A percentile compares a stretch with the other conserved stretches of the same genome.
Evolutionary conservation across 306 rosid genomes (phyloP).

Genomic region (Quercus rubra): DNA sequence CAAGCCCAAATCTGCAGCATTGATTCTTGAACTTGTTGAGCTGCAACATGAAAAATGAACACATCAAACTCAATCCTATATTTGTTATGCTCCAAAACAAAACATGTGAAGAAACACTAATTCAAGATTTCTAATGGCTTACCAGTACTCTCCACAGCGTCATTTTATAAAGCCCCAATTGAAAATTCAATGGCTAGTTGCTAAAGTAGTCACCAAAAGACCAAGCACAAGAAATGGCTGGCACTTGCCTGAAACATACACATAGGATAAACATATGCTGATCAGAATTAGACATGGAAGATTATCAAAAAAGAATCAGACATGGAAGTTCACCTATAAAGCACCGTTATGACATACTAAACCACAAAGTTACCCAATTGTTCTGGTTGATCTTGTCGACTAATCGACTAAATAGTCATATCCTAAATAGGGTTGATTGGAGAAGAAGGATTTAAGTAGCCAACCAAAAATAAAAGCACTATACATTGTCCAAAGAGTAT

Average conservation of each 20-base stretch:
- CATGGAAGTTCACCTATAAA: neutral
- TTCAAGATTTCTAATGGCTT: too few relatives aligned
- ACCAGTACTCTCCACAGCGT: neutral
- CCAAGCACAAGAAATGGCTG: slow-evolving; percentile 67
- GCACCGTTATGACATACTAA: neutral
- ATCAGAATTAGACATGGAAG: neutral
- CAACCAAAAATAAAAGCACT: too few relatives aligned
- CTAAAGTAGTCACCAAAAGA: slow-evolving; percentile 52
- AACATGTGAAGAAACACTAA: too few relatives aligned
- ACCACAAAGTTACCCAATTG: neutral
- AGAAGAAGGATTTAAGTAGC: too few relatives aligned
- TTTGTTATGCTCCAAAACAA: too few relatives aligned
- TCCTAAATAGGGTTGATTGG: too few relatives aligned
- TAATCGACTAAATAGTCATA: neutral
- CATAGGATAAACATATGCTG: neutral
- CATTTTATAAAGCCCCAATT: neutral
- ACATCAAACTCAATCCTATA: too few relatives aligned
- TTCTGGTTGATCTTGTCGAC: neutral
- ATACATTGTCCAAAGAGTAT: too few relatives aligned
- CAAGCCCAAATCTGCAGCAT: too few relatives aligned
- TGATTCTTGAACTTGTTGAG: too few relatives aligned
- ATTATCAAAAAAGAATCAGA: too few relatives aligned
- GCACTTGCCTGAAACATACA: slow-evolving; percentile 52
- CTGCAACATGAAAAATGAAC: too few relatives aligned
- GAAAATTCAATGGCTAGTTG: slow-evolving; percentile 43